phyloP scores from a whole-genome alignment of 192 early-diverging fungal species.

The Umbelopsis sp. region DNA sequence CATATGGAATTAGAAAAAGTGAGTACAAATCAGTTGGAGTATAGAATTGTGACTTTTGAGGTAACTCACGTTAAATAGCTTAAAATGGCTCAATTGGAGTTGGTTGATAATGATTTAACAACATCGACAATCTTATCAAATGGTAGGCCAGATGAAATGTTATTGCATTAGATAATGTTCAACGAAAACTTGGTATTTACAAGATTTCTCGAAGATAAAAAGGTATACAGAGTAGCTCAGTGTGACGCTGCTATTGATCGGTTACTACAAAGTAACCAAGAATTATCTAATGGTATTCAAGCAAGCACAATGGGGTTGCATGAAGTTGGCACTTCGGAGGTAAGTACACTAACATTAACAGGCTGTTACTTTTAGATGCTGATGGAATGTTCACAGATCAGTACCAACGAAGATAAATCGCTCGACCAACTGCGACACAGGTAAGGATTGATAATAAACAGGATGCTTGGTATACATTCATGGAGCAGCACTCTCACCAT shows the following conservation, averaged over 20 bases:
- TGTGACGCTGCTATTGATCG: background rate
- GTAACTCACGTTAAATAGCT: no score
- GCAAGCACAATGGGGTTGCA: background rate
- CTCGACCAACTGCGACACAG: background rate
- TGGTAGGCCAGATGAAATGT: no score
- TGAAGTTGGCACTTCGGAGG: background rate
- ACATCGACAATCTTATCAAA: no score
- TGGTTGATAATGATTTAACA: no score
- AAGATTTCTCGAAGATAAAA: background rate
- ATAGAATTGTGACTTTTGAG: no score
- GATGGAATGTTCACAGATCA: background rate
- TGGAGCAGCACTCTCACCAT: background rate
- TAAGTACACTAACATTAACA: background rate
- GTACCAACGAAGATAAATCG: background rate
- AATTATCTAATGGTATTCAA: background rate
- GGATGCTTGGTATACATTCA: background rate
- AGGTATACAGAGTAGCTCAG: background rate
- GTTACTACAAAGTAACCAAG: background rate
- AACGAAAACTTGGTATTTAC: background rate
- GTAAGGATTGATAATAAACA: background rate
- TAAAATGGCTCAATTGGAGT: no score
- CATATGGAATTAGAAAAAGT: constrained; percentile 2
- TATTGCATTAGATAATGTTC: background rate
- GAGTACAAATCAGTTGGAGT: background rate
- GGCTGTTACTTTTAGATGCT: background rate